Evolutionary conservation across 2,329 filamentous ascomycete genomes (phyloP).

Genomic region (Aspergillus quadricinctus): DNA sequence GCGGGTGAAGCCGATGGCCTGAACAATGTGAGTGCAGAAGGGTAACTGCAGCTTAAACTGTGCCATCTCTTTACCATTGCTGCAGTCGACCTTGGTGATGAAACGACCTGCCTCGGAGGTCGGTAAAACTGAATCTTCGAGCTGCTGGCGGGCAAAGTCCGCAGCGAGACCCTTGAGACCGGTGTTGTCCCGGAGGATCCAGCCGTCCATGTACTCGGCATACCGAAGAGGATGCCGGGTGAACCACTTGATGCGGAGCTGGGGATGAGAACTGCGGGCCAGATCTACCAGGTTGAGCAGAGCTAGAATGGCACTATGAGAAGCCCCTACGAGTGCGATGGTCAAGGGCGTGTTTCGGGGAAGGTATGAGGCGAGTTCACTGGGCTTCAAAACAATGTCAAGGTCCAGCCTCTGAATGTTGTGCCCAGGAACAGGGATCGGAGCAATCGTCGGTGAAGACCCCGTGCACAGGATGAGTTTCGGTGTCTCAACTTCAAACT

Average conservation of each 20-base stretch:
- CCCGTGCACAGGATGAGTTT: slow-evolving; percentile 58
- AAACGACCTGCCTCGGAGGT: slow-evolving; percentile 45
- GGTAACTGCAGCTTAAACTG: slow-evolving; percentile 47
- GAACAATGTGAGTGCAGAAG: slow-evolving; percentile 50
- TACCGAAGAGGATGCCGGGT: slow-evolving; percentile 58
- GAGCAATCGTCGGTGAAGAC: slow-evolving; percentile 45
- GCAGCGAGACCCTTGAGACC: slow-evolving; percentile 61
- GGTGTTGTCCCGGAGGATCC: slow-evolving; percentile 63
- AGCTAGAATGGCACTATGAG: slow-evolving; percentile 60
- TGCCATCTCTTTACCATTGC: slow-evolving; percentile 40
- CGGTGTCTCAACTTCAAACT: slow-evolving; percentile 35
- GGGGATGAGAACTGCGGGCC: slow-evolving; percentile 48
- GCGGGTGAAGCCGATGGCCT: slow-evolving; percentile 56
- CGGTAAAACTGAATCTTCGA: slow-evolving; percentile 50
- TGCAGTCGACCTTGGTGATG: slow-evolving; percentile 46
- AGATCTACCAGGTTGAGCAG: slow-evolving; percentile 58
- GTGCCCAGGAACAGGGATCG: slow-evolving; percentile 40
- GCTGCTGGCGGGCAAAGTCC: slow-evolving; percentile 54
- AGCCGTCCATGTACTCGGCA: slow-evolving; percentile 58
- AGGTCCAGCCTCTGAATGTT: slow-evolving; percentile 47
- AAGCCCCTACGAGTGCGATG: slow-evolving; percentile 58
- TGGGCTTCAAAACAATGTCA: slow-evolving; percentile 54
- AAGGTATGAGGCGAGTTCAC: slow-evolving; percentile 42
- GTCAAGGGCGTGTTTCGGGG: slow-evolving; percentile 34
- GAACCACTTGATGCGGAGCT: slow-evolving; percentile 59